Evolutionary conservation across 2,329 filamentous ascomycete species (phyloP).

Genomic region (Exserohilum turcica): DNA sequence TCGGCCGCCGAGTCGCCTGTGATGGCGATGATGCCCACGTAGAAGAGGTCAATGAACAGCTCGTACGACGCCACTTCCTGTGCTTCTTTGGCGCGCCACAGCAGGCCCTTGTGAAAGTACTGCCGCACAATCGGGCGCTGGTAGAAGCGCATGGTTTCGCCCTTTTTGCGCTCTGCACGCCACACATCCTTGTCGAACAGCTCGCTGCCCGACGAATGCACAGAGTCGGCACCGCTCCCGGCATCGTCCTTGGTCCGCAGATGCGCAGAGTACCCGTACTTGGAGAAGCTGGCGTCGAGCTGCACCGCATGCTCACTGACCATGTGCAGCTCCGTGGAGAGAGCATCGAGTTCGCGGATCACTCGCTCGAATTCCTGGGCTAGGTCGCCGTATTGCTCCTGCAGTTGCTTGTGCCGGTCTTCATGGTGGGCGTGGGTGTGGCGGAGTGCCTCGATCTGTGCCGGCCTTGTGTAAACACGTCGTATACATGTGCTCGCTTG

Average conservation of each 20-base stretch:
- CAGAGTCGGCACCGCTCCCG: slow-evolving; percentile 7
- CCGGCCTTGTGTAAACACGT: background rate
- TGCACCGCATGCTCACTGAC: slow-evolving; percentile 60
- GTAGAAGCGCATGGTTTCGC: slow-evolving; percentile 60
- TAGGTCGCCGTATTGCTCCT: slow-evolving; percentile 56
- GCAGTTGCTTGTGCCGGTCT: slow-evolving; percentile 53
- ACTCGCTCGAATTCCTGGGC: slow-evolving; percentile 64
- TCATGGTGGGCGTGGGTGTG: slow-evolving; percentile 61
- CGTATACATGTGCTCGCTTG: background rate
- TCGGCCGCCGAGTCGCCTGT: slow-evolving; percentile 67
- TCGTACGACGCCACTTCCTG: slow-evolving; percentile 69
- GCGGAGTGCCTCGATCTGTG: slow-evolving; percentile 54
- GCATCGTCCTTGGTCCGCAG: slow-evolving; percentile 50
- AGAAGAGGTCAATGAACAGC: slow-evolving; percentile 67
- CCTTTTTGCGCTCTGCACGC: slow-evolving; percentile 47
- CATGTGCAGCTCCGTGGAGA: slow-evolving; percentile 60
- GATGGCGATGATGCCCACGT: slow-evolving; percentile 68
- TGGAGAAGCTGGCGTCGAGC: slow-evolving; percentile 65
- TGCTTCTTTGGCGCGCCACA: slow-evolving; percentile 64
- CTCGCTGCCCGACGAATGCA: slow-evolving; percentile 17
- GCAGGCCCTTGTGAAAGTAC: slow-evolving; percentile 68
- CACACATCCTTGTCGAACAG: slow-evolving; percentile 45
- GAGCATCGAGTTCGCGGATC: slow-evolving; percentile 57
- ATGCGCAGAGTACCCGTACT: slow-evolving; percentile 66
- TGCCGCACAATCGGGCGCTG: slow-evolving; percentile 66